phyloP scores from a whole-genome alignment of 2,329 filamentous ascomycete genomes.

The Anthostomella pinea region DNA sequence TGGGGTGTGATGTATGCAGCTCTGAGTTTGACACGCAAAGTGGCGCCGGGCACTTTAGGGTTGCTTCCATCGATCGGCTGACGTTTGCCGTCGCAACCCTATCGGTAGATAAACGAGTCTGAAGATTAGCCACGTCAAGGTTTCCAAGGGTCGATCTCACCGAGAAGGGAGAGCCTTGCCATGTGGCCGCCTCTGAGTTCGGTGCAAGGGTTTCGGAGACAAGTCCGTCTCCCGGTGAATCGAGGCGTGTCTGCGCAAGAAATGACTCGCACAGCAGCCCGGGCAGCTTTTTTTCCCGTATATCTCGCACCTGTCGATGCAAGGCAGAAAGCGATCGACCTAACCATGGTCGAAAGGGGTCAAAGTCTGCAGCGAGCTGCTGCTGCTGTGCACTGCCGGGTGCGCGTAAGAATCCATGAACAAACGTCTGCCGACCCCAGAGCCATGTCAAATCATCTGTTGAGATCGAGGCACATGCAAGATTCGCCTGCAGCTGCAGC shows the following conservation, averaged over 20 bases:
- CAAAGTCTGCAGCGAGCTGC: not conserved
- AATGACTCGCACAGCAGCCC: not conserved
- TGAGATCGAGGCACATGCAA: conserved; percentile 14
- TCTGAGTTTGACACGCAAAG: conserved; percentile 11
- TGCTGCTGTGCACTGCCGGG: conserved; percentile 4
- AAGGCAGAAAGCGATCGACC: no score
- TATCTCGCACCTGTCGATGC: no score
- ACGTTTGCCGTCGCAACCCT: no score
- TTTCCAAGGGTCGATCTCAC: no score
- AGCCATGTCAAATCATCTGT: conserved; percentile 1
- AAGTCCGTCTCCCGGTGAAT: not conserved
- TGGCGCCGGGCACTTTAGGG: conserved; percentile 13
- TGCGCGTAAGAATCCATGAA: conserved; percentile 8
- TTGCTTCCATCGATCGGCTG: no score
- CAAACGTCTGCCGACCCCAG: conserved; percentile 1
- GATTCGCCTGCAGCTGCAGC: conserved; percentile 19
- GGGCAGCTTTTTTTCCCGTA: not conserved
- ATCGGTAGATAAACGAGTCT: no score
- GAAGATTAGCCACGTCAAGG: no score
- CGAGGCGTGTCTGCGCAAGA: not conserved
- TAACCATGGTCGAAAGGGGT: no score
- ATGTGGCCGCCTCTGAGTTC: not conserved
- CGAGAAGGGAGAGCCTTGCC: no score
- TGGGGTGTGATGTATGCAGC: conserved; percentile 13
- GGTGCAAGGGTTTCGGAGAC: not conserved